Conservation (phyloP, 768 basidiomycete genomes). For the Suillus fuscotomentosus region DNA sequence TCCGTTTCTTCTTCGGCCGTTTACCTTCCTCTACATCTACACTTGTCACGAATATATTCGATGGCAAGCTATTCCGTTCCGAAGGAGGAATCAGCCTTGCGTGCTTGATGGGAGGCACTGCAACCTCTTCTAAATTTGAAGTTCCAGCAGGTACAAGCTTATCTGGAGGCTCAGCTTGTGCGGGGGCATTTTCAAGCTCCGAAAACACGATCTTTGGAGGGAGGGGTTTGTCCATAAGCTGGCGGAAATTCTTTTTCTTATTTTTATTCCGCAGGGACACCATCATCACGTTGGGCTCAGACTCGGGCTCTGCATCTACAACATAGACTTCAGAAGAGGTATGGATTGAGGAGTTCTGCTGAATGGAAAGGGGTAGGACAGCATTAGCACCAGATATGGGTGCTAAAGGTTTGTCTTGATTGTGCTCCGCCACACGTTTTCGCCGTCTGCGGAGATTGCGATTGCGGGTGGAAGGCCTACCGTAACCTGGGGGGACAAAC, state of each 20-base stretch:
- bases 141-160: constrained; percentile 7
- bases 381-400: constrained; percentile 42
- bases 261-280: constrained; percentile 69
- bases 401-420: constrained; percentile 17
- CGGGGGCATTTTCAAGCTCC: constrained; percentile 12
- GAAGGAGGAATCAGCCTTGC: constrained; percentile 61
- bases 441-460: constrained; percentile 58
- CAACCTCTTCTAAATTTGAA: background rate
- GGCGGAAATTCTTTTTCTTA: constrained; percentile 67
- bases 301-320: constrained; percentile 19
- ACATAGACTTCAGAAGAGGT: background rate
- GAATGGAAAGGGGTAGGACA: constrained; percentile 38
- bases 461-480: constrained; percentile 54
- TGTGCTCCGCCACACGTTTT: constrained; percentile 37
- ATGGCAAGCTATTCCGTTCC: constrained; percentile 53
- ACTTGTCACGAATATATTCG: constrained; percentile 68
- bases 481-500: constrained; percentile 55
- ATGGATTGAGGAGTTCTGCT: background rate
- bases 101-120: constrained; percentile 10
- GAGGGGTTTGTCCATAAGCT: constrained; percentile 42
- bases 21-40: constrained; percentile 61
- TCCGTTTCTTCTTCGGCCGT: constrained; percentile 32
- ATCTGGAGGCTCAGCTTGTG: constrained; percentile 5
- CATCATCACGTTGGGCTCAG: background rate
- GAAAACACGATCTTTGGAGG: constrained; percentile 57